phyloP scores from a whole-genome alignment of 495 filamentous ascomycete genomes.

The Talaromyces borbonicus region DNA sequence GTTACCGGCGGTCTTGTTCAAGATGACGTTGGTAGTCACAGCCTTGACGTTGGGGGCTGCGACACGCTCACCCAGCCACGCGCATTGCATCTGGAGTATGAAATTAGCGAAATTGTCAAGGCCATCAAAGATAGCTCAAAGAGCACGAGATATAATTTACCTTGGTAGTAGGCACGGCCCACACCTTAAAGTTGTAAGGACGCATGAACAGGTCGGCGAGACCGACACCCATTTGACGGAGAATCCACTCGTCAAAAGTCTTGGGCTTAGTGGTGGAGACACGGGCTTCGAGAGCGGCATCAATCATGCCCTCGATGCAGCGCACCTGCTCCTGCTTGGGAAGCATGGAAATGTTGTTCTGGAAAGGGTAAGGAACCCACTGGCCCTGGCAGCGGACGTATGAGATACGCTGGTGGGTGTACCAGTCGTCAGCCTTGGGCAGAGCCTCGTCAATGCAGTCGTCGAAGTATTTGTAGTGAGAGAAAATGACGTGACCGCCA shows the following conservation, averaged over 20 bases:
- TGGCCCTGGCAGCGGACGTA: conserved; percentile 93
- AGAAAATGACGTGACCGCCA: conserved; percentile 99
- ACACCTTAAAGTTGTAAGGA: conserved; percentile 99
- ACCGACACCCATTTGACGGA: conserved; percentile 82
- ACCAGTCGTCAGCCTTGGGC: conserved; percentile 91
- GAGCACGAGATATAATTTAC: conserved; percentile 29
- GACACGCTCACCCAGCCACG: conserved; percentile 98
- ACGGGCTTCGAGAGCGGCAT: conserved; percentile 79
- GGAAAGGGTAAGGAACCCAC: conserved; percentile 99
- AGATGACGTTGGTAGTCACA: conserved; percentile 87
- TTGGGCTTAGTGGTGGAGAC: conserved; percentile 84
- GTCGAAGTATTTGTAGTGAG: conserved; percentile 99
- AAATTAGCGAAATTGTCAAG: background rate
- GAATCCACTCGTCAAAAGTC: conserved; percentile 97
- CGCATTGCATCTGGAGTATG: conserved; percentile 86
- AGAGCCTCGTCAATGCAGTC: conserved; percentile 96
- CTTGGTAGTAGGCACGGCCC: conserved; percentile 97
- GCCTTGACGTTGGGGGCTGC: conserved; percentile 95
- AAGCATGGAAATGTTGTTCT: conserved; percentile 99
- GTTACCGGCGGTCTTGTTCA: conserved; percentile 91
- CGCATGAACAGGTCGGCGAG: conserved; percentile 97
- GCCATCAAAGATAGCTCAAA: background rate
- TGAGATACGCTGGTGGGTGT: conserved; percentile 94
- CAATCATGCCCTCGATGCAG: conserved; percentile 95
- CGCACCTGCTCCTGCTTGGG: conserved; percentile 94